These are phyloP conservation scores for Dioscorea zingiberensis DNA, from an alignment of 106 monocot species.

Conservation along the genomic window DNA sequence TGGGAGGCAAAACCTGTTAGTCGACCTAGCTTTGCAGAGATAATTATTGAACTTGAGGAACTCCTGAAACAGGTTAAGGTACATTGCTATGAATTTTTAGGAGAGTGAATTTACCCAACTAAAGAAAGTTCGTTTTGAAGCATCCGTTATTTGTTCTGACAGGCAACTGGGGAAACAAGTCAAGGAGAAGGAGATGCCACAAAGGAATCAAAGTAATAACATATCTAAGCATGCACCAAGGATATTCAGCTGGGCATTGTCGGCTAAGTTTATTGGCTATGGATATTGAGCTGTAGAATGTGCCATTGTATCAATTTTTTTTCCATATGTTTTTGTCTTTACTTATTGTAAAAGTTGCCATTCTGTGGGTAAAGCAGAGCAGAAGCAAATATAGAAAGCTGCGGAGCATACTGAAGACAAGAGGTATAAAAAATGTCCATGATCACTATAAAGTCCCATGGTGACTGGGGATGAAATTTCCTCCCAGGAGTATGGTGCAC, in stretches of 20 bases:
- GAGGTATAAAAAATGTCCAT: too few species aligned
- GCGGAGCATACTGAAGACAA: too few species aligned
- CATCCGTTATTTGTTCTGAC: not conserved
- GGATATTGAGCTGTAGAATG: not conserved
- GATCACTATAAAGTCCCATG: too few species aligned
- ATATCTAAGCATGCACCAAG: not conserved
- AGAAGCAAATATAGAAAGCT: too few species aligned
- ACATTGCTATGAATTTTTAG: not conserved
- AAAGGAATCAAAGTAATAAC: not conserved
- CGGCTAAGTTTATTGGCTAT: too few species aligned
- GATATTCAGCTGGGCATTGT: not conserved
- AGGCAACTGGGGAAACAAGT: not conserved
- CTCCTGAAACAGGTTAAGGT: constrained; percentile 48
- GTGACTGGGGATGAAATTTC: too few species aligned
- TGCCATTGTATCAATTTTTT: not conserved
- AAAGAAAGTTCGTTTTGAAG: not conserved
- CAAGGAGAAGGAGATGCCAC: not conserved
- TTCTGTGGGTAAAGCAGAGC: not conserved
- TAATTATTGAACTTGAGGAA: constrained; percentile 68
- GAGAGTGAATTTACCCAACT: not conserved
- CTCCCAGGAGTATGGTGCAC: too few species aligned
- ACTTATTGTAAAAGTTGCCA: not conserved
- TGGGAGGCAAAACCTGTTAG: constrained; percentile 63
- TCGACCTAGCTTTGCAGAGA: constrained; percentile 70
- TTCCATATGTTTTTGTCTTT: not conserved